A percentile compares a stretch with the other conserved stretches of the same genome.
Conservation (phyloP, 306 rosid genomes). For the Vicia faba region DNA sequence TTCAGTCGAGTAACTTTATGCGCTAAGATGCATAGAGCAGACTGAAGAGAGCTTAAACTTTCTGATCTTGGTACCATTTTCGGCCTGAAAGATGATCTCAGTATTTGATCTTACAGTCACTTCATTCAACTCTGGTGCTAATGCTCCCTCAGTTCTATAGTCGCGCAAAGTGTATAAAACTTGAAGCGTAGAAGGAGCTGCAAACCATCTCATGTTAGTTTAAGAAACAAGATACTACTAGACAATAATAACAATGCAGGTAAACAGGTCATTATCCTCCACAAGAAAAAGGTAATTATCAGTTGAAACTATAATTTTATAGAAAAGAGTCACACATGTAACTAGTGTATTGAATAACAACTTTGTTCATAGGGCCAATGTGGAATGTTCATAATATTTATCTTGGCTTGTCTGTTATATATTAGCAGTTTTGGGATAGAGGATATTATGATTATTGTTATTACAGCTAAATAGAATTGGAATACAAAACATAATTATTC, state of each 20-base stretch:
- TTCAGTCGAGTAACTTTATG: slow-evolving; percentile 42
- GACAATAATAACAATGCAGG: slow-evolving; percentile 6
- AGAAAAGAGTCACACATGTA: neutral
- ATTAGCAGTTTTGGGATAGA: slow-evolving; percentile 11
- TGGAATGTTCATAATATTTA: neutral
- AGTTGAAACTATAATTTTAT: slow-evolving; percentile 19
- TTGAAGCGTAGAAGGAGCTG: slow-evolving; percentile 86
- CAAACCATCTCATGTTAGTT: slow-evolving; percentile 37
- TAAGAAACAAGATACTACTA: slow-evolving; percentile 22
- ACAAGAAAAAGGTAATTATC: slow-evolving; percentile 13
- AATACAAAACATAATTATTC: slow-evolving; percentile 4
- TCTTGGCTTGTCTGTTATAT: slow-evolving; percentile 14
- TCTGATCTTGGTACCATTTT: slow-evolving; percentile 54
- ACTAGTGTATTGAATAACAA: neutral
- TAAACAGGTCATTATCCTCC: neutral
- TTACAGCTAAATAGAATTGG: slow-evolving; percentile 7
- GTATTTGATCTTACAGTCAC: slow-evolving; percentile 73
- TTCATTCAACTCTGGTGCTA: slow-evolving; percentile 71
- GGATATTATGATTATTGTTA: slow-evolving; percentile 4
- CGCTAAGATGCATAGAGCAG: slow-evolving; percentile 70
- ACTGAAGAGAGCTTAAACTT: slow-evolving; percentile 80
- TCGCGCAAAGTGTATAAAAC: slow-evolving; percentile 70
- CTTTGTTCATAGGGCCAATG: neutral
- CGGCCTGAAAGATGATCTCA: slow-evolving; percentile 72
- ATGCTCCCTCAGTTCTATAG: slow-evolving; percentile 71